Base-by-base conservation (phyloP, 176 grass and related monocot species). In the Lolium multiflorum region DNA sequence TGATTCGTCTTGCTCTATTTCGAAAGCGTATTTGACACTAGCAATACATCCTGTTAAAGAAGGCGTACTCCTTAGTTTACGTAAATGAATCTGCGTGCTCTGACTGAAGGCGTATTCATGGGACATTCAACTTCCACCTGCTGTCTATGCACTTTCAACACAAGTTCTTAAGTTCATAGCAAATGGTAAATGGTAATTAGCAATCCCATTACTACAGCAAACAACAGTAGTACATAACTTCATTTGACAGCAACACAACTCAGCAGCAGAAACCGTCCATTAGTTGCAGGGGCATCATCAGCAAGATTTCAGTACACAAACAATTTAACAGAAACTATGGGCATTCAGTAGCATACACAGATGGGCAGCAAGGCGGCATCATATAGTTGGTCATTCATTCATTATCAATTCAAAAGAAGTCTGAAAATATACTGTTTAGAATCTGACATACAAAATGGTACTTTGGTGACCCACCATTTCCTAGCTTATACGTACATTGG, bases 41-140 rank as follows among this genome's bases (percentile, higher is more conserved):
- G 13, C 35, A 3, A 0, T 0, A 0, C 0, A 3, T 8, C 21
- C 48, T 28, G 38, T 1, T 3, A 35, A 3, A 5, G 11, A 70
- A 77, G 38, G 38, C 80, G 86, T 39, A 59, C 16, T 49, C 0
- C 0, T 0, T 2, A 1, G 0, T 15, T 66, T 81, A 58, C 79
- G 70, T 57, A 66, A 87, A 24, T 13, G 12, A 0, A 18, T 14
- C 8, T 47, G 46, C 46, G 2, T 43, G 21, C 12, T 24, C 10
- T 28, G 11, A 28, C 10, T 28, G 11, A 28, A 64, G 61, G 1
- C 61, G 61, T 12, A 64, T 64, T 64, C 22, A 11, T 3, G n/a
- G 10, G 20, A 9, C n/a, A n/a, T n/a, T n/a, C n/a, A n/a, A n/a
- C n/a, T n/a, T 35, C 31, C 31, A 35, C 31, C 31, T 35, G 31